A percentile compares a stretch with the other conserved stretches of the same genome.
These are phyloP conservation scores for Triglochin maritima DNA, from an alignment of 106 monocot genomes.

Conservation along the genomic window DNA sequence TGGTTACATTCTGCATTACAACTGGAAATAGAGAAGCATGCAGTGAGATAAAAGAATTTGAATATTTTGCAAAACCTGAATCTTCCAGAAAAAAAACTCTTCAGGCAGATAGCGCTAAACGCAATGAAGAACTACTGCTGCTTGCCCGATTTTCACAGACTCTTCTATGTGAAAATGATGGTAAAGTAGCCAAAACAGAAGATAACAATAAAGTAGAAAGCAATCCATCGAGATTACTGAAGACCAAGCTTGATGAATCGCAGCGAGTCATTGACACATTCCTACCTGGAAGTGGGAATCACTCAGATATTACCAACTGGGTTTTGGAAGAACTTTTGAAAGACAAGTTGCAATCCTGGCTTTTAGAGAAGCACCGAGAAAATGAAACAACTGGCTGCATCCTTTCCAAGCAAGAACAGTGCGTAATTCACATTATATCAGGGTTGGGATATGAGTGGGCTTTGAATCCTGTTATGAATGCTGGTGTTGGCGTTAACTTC, in stretches of 20 bases:
- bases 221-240: conserved; percentile 8
- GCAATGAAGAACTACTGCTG: conserved; percentile 31
- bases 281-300: neutral
- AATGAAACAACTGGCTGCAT: conserved; percentile 12
- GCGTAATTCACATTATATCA: conserved; percentile 75
- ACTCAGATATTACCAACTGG: conserved; percentile 18
- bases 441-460: conserved; percentile 92
- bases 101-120: conserved; percentile 4
- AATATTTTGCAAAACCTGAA: conserved; percentile 27
- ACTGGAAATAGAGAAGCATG: conserved; percentile 53
- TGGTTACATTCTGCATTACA: conserved; percentile 44
- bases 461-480: conserved; percentile 45
- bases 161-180: conserved; percentile 25
- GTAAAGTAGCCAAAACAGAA: conserved; percentile 5
- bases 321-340: conserved; percentile 55
- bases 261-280: conserved; percentile 7
- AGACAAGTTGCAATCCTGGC: conserved; percentile 52
- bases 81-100: conserved; percentile 6
- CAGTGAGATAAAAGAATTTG: conserved; percentile 61
- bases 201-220: conserved; percentile 1
- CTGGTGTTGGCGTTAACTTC: conserved; percentile 75
- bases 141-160: conserved; percentile 31
- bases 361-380: conserved; percentile 23
- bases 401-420: conserved; percentile 59
- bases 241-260: conserved; percentile 3